A percentile compares a stretch with the other conserved stretches of the same genome.
Evolutionary conservation across 805 yeast genomes (phyloP).

Genomic region (Wickerhamiella slavikovae): DNA sequence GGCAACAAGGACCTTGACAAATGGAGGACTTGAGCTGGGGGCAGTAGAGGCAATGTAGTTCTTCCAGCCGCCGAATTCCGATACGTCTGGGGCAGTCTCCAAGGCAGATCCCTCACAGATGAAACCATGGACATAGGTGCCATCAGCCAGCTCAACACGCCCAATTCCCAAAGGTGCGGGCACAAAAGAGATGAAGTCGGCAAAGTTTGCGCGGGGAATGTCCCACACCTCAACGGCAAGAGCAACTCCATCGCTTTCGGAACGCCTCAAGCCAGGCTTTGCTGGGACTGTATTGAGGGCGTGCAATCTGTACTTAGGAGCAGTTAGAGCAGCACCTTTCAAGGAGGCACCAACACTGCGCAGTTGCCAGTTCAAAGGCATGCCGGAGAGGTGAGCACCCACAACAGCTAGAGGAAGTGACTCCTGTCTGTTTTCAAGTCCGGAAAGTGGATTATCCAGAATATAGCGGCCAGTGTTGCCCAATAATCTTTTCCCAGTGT

Average conservation of each 20-base stretch:
- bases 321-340: conserved; percentile 43
- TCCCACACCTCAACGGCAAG: conserved; percentile 71
- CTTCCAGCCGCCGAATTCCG: conserved; percentile 81
- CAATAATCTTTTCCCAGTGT: conserved; percentile 28
- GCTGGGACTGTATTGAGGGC: conserved; percentile 62
- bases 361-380: conserved; percentile 87
- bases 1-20: conserved; percentile 75
- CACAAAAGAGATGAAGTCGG: conserved; percentile 67
- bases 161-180: conserved; percentile 95
- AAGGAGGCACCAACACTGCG: conserved; percentile 63
- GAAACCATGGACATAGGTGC: conserved; percentile 77
- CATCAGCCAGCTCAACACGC: conserved; percentile 60
- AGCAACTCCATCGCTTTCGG: conserved; percentile 19
- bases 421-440: conserved; percentile 15
- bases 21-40: conserved; percentile 32
- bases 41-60: conserved; percentile 24
- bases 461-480: conserved; percentile 30
- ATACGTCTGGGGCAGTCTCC: conserved; percentile 58
- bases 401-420: conserved; percentile 71
- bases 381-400: conserved; percentile 82
- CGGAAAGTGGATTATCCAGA: conserved; percentile 1
- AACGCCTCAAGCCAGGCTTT: conserved; percentile 79
- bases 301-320: conserved; percentile 51
- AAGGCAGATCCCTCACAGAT: conserved; percentile 69
- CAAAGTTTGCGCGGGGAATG: conserved; percentile 59